Evolutionary conservation across 495 filamentous ascomycete species (phyloP).

Genomic region (Geopyxis carbonaria): DNA sequence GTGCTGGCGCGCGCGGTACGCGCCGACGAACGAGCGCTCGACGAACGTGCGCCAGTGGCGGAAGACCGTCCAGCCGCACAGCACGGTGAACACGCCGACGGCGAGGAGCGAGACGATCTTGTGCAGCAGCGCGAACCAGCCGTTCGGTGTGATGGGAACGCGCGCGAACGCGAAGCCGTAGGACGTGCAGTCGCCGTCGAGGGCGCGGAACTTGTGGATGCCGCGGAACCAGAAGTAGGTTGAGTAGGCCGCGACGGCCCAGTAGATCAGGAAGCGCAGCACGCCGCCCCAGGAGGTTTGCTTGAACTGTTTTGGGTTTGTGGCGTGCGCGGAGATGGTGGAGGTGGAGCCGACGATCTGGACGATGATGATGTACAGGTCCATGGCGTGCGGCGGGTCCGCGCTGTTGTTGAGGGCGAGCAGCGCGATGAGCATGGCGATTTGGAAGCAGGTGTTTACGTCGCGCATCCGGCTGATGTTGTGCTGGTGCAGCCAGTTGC

Average conservation of each 20-base stretch:
- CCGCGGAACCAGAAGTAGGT: constrained; percentile 19
- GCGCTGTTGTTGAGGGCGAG: constrained; percentile 11
- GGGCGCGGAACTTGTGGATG: constrained; percentile 3
- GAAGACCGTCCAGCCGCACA: constrained; percentile 16
- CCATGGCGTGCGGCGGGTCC: constrained; percentile 10
- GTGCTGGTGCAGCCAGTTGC: constrained; percentile 17
- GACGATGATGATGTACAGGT: constrained; percentile 18
- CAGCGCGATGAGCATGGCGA: constrained; percentile 20
- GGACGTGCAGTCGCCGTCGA: constrained; percentile 6
- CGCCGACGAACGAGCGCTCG: constrained; percentile 1
- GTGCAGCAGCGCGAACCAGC: constrained; percentile 18
- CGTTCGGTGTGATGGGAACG: constrained; percentile 4
- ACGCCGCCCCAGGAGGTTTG: constrained; percentile 19
- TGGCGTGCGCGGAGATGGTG: constrained; percentile 17
- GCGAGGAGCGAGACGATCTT: constrained; percentile 10
- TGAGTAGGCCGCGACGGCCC: constrained; percentile 13
- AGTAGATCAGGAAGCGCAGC: constrained; percentile 21
- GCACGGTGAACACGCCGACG: constrained; percentile 10
- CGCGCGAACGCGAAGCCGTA: constrained; percentile 17
- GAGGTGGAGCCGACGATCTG: constrained; percentile 17
- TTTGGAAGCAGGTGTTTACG: constrained; percentile 20
- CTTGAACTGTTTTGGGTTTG: constrained; percentile 16
- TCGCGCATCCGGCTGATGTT: constrained; percentile 20
- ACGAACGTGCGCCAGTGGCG: constrained; percentile 12
- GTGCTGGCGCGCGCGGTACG: neutral